phyloP scores from a whole-genome alignment of 306 rosid genomes.

The Acmispon strigosus region DNA sequence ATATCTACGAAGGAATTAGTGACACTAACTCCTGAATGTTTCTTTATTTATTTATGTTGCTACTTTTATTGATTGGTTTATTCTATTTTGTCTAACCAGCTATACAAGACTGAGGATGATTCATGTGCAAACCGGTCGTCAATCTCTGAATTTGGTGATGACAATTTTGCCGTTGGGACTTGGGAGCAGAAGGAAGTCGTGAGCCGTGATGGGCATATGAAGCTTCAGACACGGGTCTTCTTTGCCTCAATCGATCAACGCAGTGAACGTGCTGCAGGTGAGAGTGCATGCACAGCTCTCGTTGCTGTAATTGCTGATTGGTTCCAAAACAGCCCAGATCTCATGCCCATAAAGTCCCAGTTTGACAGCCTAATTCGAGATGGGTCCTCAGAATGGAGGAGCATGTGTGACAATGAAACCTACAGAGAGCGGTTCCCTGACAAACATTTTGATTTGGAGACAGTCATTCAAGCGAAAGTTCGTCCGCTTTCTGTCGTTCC shows the following conservation, averaged over 20 bases:
- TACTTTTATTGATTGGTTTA: not conserved
- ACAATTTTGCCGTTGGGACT: conserved; percentile 72
- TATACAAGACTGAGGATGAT: conserved; percentile 67
- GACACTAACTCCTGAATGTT: not conserved
- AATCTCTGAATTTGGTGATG: conserved; percentile 91
- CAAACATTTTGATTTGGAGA: conserved; percentile 92
- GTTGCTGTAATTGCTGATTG: conserved; percentile 97
- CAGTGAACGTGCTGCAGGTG: conserved; percentile 91
- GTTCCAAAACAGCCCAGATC: conserved; percentile 68
- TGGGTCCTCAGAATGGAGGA: conserved; percentile 94
- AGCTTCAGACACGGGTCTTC: conserved; percentile 80
- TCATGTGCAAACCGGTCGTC: conserved; percentile 52
- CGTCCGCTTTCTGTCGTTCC: conserved; percentile 75
- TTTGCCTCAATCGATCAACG: conserved; percentile 97
- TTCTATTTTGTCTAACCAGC: conserved; percentile 34
- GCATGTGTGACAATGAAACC: conserved; percentile 62
- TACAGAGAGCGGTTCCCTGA: conserved; percentile 76
- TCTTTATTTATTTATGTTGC: not conserved
- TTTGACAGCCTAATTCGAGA: conserved; percentile 85
- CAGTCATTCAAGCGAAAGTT: conserved; percentile 77
- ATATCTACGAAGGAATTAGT: not conserved
- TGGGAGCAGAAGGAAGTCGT: conserved; percentile 89
- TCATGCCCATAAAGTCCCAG: conserved; percentile 90
- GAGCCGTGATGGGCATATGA: conserved; percentile 88
- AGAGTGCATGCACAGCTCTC: conserved; percentile 96